phyloP scores from a whole-genome alignment of 129 eudicot genomes.

The sunflower (Helianthus annuus) region HanXRQr2.0-SUNRISE NC_035438.2:66518837-66519336 shows the following conservation, averaged over 20 bases:
- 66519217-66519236: not conserved
- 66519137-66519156: constrained; percentile 12
- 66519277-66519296: not conserved
- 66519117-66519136: constrained; percentile 20
- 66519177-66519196: not conserved
- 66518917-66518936: constrained; percentile 6
- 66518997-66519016: constrained; percentile 10
- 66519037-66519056: constrained; percentile 4
- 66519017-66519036: constrained; percentile 8
- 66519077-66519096: constrained; percentile 1
- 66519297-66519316: not conserved
- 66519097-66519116: not conserved
- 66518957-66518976: constrained; percentile 15
- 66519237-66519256: constrained; percentile 1
- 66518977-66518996: constrained; percentile 13
- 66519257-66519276: constrained; percentile 3
- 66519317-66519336: not conserved
- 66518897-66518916: constrained; percentile 14
- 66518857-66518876: constrained; percentile 99
- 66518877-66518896: constrained; percentile 56
- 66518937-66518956: constrained; percentile 17
- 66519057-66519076: constrained; percentile 9
- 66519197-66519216: constrained; percentile 1
- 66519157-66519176: not conserved
- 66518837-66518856: constrained; percentile 96